Conservation (phyloP, 345 rosid species). For the Geranium rotundifolium region DNA sequence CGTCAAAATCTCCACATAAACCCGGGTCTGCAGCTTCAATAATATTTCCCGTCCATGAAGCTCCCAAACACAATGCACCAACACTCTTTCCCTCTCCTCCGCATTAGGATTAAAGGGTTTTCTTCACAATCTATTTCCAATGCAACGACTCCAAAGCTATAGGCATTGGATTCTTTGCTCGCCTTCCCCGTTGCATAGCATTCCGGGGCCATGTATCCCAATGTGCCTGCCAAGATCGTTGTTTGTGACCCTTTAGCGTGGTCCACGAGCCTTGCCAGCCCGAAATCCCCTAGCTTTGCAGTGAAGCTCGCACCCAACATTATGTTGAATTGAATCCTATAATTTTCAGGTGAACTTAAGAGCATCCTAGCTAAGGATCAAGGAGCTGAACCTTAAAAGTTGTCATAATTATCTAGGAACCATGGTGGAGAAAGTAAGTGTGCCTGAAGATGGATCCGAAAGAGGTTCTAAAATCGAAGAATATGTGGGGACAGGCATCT, state of each 20-base stretch:
- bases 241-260: background rate
- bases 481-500: no score
- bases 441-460: no score
- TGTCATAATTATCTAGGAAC: no score
- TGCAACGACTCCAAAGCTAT: conserved; percentile 4
- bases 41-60: background rate
- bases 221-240: conserved; percentile 9
- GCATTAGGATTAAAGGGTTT: background rate
- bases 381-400: no score
- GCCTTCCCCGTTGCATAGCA: conserved; percentile 15
- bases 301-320: background rate
- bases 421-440: no score
- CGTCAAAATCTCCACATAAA: no score
- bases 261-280: background rate
- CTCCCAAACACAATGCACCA: background rate
- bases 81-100: background rate
- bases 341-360: no score
- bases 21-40: background rate
- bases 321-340: no score
- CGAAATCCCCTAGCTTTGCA: background rate
- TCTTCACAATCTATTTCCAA: background rate
- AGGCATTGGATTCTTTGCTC: conserved; percentile 24
- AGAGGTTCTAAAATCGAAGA: no score
- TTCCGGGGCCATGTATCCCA: no score
- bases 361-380: no score